Evolutionary conservation across 2,329 filamentous ascomycete genomes (phyloP).

Genomic region (Mollisiaceae sp.): DNA sequence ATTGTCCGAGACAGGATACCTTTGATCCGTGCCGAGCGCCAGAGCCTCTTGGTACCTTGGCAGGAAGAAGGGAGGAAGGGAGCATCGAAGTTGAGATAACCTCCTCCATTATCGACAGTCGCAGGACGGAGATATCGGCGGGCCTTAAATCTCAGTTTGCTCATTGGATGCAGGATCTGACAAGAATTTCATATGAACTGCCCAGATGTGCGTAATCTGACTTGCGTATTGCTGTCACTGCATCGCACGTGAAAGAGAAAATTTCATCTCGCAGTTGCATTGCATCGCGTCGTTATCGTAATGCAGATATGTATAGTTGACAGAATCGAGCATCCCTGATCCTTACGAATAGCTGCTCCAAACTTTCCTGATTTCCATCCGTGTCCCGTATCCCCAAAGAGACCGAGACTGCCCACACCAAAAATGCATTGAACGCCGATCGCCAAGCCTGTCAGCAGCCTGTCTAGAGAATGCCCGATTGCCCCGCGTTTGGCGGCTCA

Average conservation of each 20-base stretch:
- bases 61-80: not conserved
- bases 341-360: not conserved
- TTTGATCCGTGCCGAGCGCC: not conserved
- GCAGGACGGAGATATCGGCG: not conserved
- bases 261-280: not conserved
- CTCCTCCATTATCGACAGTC: not conserved
- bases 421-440: not conserved
- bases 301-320: not conserved
- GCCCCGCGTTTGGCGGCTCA: not conserved
- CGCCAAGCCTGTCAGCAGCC: conserved; percentile 1
- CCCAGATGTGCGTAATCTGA: no score
- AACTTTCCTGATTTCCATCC: not conserved
- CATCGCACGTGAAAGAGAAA: not conserved
- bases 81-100: not conserved
- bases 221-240: not conserved
- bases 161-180: no score
- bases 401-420: not conserved
- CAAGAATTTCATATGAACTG: no score
- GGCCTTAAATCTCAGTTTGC: no score
- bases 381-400: not conserved
- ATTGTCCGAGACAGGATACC: not conserved
- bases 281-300: not conserved
- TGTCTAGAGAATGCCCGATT: not conserved
- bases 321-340: not conserved
- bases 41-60: not conserved